Evolutionary conservation across 176 grass and related monocot species (phyloP).

Genomic region (Typha latifolia): DNA sequence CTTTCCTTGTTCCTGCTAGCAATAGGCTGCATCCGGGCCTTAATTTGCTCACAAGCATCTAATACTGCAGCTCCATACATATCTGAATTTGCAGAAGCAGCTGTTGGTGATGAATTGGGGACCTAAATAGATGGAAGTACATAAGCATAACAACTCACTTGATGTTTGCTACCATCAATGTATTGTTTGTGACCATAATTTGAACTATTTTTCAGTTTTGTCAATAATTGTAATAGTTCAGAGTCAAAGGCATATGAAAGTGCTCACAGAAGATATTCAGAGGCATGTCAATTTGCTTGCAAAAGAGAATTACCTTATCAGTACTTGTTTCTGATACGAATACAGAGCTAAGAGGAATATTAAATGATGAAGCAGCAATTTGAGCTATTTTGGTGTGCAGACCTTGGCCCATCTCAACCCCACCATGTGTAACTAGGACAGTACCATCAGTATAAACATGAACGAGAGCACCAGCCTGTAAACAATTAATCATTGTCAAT

Average conservation of each 20-base stretch:
- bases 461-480: constrained; percentile 85
- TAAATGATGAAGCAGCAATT: constrained; percentile 72
- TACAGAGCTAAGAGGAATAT: constrained; percentile 79
- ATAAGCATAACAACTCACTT: neutral
- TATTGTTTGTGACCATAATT: neutral
- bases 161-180: neutral
- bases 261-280: too few relatives aligned
- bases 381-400: constrained; percentile 97
- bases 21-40: constrained; percentile 79
- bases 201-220: too few relatives aligned
- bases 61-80: constrained; percentile 92
- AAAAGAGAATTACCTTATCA: constrained; percentile 64
- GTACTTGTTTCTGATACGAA: constrained; percentile 99
- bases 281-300: neutral
- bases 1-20: constrained; percentile 46
- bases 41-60: constrained; percentile 91
- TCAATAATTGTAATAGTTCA: too few relatives aligned
- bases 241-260: too few relatives aligned
- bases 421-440: constrained; percentile 95
- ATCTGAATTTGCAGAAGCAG: constrained; percentile 93
- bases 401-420: constrained; percentile 98
- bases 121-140: constrained; percentile 48
- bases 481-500: constrained; percentile 21
- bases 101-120: constrained; percentile 89
- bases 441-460: constrained; percentile 95